Base-by-base conservation (phyloP, 352 stramenopile species). In the Achlya hypogyna region DNA sequence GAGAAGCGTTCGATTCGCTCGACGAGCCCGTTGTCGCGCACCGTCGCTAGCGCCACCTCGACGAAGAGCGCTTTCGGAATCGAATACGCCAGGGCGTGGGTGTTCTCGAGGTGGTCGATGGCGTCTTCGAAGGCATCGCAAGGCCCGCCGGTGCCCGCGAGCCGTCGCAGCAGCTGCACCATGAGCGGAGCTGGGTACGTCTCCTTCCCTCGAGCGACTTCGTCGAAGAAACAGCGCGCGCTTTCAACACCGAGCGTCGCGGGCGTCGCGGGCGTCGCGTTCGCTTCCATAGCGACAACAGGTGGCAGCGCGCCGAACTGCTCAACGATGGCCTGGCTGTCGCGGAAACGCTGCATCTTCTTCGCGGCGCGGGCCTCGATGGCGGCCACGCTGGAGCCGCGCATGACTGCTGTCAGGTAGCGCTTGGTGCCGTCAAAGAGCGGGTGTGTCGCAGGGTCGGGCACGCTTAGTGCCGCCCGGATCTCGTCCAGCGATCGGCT, bases 381-480 rank as follows among this genome's bases (percentile, higher is more conserved):
- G n/a, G 5, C 18, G 5, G 22, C n/a, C 5, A 38, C 60, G 5
- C 23, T 38, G 14, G 23, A 58, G 51, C 60, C 40, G 6, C 49
- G 40, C 5, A 67, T 38, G 12, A 10, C 10, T 9, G 60, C 60
- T 22, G 14, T 5, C 0, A 67, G 29, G 60, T 67, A 67, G 23
- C 60, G 60, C 51, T 67, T 67, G 29, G 20, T 32, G 18, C 60
- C 60, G 32, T 67, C 51, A 31, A 67, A 67, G 45, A 34, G 51
- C 27, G 49, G 34, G 35, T 47, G 56, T 5, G 60, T 67, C 35
- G 49, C 42, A 4, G 60, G 60, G 51, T 67, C 51, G 38, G 60
- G 60, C 20, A 67, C 51, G 18, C 49, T 5, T 20, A 67, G 40
- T 14, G n/a, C 34, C 12, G 18, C 20, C 27, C 22, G 27, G 29